Percentiles rank a stretch among this genome's conserved stretches.
Conservation (phyloP, 176 grass and related monocot genomes). For the Eleusine indica region DNA sequence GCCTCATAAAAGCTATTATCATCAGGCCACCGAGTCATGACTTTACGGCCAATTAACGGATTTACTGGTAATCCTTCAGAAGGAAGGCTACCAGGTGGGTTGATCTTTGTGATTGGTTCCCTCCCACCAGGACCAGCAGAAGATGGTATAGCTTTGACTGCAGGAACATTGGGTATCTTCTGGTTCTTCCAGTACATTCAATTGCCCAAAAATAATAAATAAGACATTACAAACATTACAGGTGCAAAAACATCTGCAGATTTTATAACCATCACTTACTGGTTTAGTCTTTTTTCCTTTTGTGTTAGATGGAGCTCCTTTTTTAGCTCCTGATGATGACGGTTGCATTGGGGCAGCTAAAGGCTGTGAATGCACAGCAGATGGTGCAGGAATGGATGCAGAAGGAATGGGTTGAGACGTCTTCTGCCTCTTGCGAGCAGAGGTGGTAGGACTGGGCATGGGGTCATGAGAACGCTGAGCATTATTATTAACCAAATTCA, state of each 20-base stretch:
- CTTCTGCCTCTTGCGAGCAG: conserved; percentile 81
- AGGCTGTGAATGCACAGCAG: conserved; percentile 55
- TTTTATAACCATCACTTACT: conserved; percentile 45
- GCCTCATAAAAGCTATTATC: conserved; percentile 77
- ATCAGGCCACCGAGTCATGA: conserved; percentile 66
- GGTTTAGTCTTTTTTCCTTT: conserved; percentile 79
- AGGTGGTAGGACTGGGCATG: conserved; percentile 68
- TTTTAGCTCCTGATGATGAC: conserved; percentile 66
- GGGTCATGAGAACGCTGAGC: conserved; percentile 56
- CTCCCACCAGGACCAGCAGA: conserved; percentile 63
- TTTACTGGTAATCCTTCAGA: conserved; percentile 39
- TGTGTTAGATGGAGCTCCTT: conserved; percentile 42
- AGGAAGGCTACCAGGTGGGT: conserved; percentile 37
- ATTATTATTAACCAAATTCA: conserved; percentile 46
- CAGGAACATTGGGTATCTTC: conserved; percentile 48
- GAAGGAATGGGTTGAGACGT: conserved; percentile 66
- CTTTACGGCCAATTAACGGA: conserved; percentile 54
- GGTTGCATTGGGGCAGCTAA: conserved; percentile 59
- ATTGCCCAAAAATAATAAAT: conserved; percentile 13
- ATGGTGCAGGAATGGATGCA: conserved; percentile 52
- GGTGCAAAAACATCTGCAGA: background rate
- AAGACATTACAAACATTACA: conserved; percentile 4
- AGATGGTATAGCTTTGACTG: conserved; percentile 55
- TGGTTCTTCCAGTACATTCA: conserved; percentile 54
- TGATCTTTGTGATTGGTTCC: conserved; percentile 50